These are phyloP conservation scores for Aciculosporium take DNA, from an alignment of 2,329 filamentous ascomycete genomes.

Conservation along the genomic window DNA sequence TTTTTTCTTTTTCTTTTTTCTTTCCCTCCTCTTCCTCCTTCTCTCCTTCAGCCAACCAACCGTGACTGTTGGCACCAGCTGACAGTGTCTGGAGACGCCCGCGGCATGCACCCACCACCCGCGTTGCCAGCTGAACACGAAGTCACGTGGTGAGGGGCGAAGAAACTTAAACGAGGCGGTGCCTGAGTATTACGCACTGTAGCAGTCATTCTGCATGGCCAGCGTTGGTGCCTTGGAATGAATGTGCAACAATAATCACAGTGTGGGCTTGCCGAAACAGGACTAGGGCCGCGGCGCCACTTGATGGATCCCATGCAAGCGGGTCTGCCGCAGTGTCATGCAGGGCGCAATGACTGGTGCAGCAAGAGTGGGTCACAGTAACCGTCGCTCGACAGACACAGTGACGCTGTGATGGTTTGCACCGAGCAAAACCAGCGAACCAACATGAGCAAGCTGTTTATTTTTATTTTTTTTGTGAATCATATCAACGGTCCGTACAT, in stretches of 20 bases:
- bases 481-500: not conserved
- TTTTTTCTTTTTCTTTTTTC: not conserved
- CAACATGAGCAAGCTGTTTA: not conserved
- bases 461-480: not conserved
- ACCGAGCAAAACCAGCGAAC: not conserved
- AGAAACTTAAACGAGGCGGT: slow-evolving; percentile 7
- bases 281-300: not conserved
- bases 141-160: slow-evolving; percentile 15
- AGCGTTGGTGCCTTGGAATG: too few relatives aligned
- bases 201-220: not conserved
- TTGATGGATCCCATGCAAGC: not conserved
- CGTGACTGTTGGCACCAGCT: slow-evolving; percentile 11
- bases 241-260: slow-evolving; percentile 6
- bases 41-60: not conserved
- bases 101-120: slow-evolving; percentile 6
- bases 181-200: not conserved
- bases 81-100: slow-evolving; percentile 15
- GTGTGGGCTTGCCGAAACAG: slow-evolving; percentile 6
- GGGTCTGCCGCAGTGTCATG: not conserved
- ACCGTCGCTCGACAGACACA: not conserved
- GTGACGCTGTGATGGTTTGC: not conserved
- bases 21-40: not conserved
- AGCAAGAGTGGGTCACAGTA: not conserved
- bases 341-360: not conserved
- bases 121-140: slow-evolving; percentile 19